Evolutionary conservation across 768 basidiomycete species (phyloP).

Genomic region (Mrakia blollopis): DNA sequence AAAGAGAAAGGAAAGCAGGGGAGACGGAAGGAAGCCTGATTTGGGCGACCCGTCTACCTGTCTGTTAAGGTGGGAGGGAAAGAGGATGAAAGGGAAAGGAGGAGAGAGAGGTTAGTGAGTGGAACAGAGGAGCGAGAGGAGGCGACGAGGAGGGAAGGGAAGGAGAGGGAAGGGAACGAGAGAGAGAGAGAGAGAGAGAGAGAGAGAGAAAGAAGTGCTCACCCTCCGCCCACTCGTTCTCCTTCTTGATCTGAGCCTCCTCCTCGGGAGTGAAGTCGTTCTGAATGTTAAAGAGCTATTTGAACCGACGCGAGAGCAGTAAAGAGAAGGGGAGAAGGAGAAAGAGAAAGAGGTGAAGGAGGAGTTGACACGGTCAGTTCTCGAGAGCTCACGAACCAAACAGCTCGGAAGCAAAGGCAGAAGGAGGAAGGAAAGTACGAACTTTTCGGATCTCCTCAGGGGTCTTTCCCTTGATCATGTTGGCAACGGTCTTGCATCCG

Average conservation of each 20-base stretch:
- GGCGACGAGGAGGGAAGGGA: not conserved
- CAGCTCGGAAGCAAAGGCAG: not conserved
- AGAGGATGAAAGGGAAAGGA: not conserved
- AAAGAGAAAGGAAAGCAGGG: not conserved
- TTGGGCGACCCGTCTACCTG: not conserved
- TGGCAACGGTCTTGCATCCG: conserved; percentile 97
- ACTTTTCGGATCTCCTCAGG: conserved; percentile 56
- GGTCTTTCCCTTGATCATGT: conserved; percentile 99
- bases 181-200: not conserved
- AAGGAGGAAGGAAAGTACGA: not conserved
- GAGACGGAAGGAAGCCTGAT: not conserved
- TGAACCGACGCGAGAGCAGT: too few species aligned
- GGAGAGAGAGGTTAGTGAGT: not conserved
- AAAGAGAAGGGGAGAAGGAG: not conserved
- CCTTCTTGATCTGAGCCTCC: conserved; percentile 99
- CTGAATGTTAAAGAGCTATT: conserved; percentile 40
- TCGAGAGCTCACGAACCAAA: not conserved
- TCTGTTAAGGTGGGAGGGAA: not conserved
- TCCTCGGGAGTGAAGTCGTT: conserved; percentile 99
- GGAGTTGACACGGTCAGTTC: not conserved
- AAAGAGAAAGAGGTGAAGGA: not conserved
- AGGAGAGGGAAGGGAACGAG: not conserved
- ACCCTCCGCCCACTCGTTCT: conserved; percentile 62
- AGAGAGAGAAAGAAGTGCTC: not conserved
- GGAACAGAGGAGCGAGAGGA: not conserved